These are phyloP conservation scores for Colletotrichum neosansevieriae DNA, from an alignment of 2,329 filamentous ascomycete genomes.

Conservation along the genomic window DNA sequence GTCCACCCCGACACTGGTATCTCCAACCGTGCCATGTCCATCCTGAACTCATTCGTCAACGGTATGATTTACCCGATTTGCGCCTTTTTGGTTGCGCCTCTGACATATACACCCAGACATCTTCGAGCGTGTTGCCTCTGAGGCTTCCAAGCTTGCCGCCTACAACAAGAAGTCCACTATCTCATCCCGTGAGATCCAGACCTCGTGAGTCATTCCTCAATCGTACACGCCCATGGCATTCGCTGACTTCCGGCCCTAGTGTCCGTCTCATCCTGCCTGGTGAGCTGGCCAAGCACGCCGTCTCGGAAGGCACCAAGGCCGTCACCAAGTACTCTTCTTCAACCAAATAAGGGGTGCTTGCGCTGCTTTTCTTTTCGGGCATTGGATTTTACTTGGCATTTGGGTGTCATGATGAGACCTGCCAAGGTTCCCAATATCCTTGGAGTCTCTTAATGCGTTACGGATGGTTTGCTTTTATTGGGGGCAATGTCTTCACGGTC, in stretches of 20 bases:
- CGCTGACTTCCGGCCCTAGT: conserved; percentile 65
- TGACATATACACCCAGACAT: conserved; percentile 74
- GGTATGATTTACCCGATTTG: conserved; percentile 61
- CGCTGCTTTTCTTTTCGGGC: conserved; percentile 71
- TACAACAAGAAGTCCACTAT: conserved; percentile 99
- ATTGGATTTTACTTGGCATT: conserved; percentile 68
- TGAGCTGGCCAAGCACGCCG: conserved; percentile 99
- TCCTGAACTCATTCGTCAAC: conserved; percentile 99
- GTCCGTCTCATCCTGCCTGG: conserved; percentile 97
- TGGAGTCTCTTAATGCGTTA: conserved; percentile 79
- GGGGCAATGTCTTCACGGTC: conserved; percentile 78
- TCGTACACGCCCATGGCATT: background rate
- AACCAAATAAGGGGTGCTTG: conserved; percentile 83
- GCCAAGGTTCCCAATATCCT: conserved; percentile 56
- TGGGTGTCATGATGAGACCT: conserved; percentile 70
- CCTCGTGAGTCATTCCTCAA: conserved; percentile 70
- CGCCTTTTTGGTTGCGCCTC: conserved; percentile 16
- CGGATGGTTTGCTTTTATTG: conserved; percentile 75
- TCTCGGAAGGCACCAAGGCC: conserved; percentile 99
- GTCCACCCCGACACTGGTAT: conserved; percentile 99
- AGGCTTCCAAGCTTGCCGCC: conserved; percentile 98
- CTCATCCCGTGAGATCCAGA: conserved; percentile 99
- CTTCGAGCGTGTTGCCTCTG: conserved; percentile 98
- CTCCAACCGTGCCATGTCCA: conserved; percentile 99
- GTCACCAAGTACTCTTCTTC: conserved; percentile 99